Base-by-base conservation (phyloP, 495 filamentous ascomycete species). In the Lentithecium fluviatile region DNA sequence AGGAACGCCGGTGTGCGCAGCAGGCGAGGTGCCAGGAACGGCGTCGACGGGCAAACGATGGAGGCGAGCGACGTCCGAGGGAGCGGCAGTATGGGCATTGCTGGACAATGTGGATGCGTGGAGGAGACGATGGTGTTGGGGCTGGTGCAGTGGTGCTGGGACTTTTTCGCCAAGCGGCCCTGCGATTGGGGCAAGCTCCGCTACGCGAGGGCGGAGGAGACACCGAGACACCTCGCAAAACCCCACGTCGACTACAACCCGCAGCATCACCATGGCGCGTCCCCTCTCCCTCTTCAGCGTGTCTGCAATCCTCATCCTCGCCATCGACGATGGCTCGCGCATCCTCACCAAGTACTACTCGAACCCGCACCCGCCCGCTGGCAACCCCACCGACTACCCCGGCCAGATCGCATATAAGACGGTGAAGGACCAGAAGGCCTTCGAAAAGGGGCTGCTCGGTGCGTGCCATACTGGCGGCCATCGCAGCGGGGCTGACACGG, bases 331-430 rank as follows among this genome's bases (percentile, higher is more conserved):
- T 58, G 86, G 87, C 67, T 88, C 88, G 59, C 86, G 94, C 67
- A 88, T 98, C 77, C 90, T 96, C 73, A 81, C 91, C 50, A 96
- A 96, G 78, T 98, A 97, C 83, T 98, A 94, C 82, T 88, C 80
- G 58, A 81, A 90, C 49, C 83, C 83, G 43, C 94, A 97, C 76
- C 79, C 85, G 64, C 83, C 83, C 45, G 76, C 83, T 29, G 80
- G 79, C 62, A 69, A 74, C 52, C 73, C 77, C 26, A 80, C 78
- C 62, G 75, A 82, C 66, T 81, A 80, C 73, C 83, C 83, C 21
- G 83, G 83, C 64, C 77, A 81, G 60, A 89, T 89, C 71, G 90
- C 95, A 42, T 97, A 96, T 77, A 85, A 91, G 20, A 89, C 89
- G 38, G 72, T 95, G 36, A 96, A 96, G 74, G 86, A 93, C 59